Evolutionary conservation across 441 rosid genomes (phyloP), one percentile per base, ranked within the genome.

Genomic region (Brassica balearica): DNA sequence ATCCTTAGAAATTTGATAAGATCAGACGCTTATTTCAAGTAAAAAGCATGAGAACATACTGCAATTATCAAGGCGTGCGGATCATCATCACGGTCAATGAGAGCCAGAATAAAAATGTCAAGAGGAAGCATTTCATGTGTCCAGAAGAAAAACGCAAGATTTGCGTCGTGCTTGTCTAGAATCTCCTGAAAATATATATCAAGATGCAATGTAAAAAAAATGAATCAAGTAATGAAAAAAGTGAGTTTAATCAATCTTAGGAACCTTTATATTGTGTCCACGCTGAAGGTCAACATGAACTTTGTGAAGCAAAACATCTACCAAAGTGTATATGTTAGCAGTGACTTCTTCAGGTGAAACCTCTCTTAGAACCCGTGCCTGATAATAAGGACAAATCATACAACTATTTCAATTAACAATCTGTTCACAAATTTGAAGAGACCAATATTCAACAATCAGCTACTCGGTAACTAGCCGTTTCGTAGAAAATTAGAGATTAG

Each of bases 41-140:
- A 46, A 27, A 27, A 29, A 51, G 38, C 36, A 74, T 77, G 43
- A 38, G 78, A 74, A 25, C 85, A 70, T 90, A 95, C 98, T 91
- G 93, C 95, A 80, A 95, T 93, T 48, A 46, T 92, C 78, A 95
- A 85, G 58, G 99, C 98, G 84, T 92, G 95, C 6, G 93, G 94
- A 82, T 95, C 96, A 86, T 95, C 98, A 69, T 95, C 97, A n/a
- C 98, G 96, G 80, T 95, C 99, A 43, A 85, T 91, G 69, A 95
- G 97, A 4, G 99, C 92, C 69, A 95, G 84, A 76, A 95, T 93
- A 86, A 95, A 88, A 61, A 93, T 90, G 84, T 95, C 99, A 80
- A 93, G 82, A 71, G 99, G 99, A 77, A 95, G 95, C 81, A 95
- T 84, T 82, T 95, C 99, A 34, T 91, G 96, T 60, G 91, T 92